phyloP scores from a whole-genome alignment of 176 grass and related monocot species.

The Hordeum marinum region DNA sequence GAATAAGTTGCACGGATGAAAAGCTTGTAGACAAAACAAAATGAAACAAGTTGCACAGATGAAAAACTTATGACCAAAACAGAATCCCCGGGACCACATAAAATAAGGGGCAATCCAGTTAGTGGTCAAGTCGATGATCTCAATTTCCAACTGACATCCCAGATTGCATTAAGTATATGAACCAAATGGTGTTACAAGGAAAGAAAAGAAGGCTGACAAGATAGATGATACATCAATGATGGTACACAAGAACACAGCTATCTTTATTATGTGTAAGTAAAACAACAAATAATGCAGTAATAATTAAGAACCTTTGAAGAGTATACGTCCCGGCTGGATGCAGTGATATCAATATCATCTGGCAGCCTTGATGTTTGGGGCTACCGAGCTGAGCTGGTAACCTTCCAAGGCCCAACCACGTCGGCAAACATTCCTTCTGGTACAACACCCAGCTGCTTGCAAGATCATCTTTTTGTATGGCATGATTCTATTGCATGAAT shows the following conservation, averaged over 20 bases:
- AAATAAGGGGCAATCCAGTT: background rate
- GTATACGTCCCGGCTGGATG: background rate
- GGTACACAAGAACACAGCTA: background rate
- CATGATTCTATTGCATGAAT: conserved; percentile 20
- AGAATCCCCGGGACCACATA: background rate
- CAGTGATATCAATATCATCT: background rate
- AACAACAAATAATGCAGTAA: background rate
- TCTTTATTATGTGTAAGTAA: conserved; percentile 24
- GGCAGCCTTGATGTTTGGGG: background rate
- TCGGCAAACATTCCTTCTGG: conserved; percentile 8
- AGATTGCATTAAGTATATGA: background rate
- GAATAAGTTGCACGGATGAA: too few relatives aligned
- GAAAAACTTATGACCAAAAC: background rate
- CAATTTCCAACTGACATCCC: background rate
- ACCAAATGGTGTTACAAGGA: background rate
- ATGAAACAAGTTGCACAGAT: background rate
- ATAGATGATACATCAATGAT: background rate
- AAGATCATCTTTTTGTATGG: conserved; percentile 1
- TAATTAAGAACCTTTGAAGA: conserved; percentile 14
- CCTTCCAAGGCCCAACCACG: conserved; percentile 17
- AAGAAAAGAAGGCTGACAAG: background rate
- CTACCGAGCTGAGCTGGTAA: background rate
- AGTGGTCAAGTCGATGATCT: too few relatives aligned
- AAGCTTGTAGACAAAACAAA: too few relatives aligned
- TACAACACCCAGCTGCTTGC: background rate